These are phyloP conservation scores for Fusarium torulosum DNA, from an alignment of 2,329 filamentous ascomycete genomes.

Conservation along the genomic window DNA sequence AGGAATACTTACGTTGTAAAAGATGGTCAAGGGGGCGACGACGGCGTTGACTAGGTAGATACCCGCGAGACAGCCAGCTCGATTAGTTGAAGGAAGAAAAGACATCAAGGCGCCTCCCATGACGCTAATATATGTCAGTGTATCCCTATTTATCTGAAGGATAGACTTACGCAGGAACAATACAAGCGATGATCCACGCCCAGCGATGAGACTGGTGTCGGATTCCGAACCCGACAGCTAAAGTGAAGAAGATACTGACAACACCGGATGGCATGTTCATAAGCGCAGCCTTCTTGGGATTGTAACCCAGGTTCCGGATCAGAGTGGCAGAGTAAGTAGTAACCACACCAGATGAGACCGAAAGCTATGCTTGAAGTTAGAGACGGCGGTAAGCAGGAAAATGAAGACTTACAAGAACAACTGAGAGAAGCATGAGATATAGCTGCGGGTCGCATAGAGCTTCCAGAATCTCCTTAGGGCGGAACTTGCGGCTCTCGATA, in stretches of 20 bases:
- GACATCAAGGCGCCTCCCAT: conserved; percentile 66
- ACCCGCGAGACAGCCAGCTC: conserved; percentile 60
- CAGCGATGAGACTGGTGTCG: conserved; percentile 62
- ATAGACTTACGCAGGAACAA: conserved; percentile 59
- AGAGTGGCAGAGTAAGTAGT: conserved; percentile 68
- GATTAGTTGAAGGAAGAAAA: conserved; percentile 61
- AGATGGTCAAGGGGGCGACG: conserved; percentile 59
- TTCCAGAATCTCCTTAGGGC: conserved; percentile 64
- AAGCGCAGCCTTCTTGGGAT: conserved; percentile 60
- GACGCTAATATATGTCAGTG: conserved; percentile 49
- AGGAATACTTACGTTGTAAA: conserved; percentile 57
- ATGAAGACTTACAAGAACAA: conserved; percentile 57
- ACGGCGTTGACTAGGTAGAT: conserved; percentile 66
- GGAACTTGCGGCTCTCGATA: conserved; percentile 66
- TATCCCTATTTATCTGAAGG: accelerated
- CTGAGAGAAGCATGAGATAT: conserved; percentile 63
- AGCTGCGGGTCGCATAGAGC: conserved; percentile 65
- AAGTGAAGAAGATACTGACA: conserved; percentile 65
- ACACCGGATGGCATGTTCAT: conserved; percentile 68
- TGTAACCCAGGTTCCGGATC: conserved; percentile 62
- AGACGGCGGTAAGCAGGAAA: accelerated
- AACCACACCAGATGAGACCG: conserved; percentile 66
- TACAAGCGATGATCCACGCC: conserved; percentile 63
- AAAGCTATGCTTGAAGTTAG: conserved; percentile 50
- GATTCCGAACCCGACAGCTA: conserved; percentile 62